Evolutionary conservation across 805 yeast genomes (phyloP), one percentile per base, ranked within the genome.

Genomic region (Candida argentea): DNA sequence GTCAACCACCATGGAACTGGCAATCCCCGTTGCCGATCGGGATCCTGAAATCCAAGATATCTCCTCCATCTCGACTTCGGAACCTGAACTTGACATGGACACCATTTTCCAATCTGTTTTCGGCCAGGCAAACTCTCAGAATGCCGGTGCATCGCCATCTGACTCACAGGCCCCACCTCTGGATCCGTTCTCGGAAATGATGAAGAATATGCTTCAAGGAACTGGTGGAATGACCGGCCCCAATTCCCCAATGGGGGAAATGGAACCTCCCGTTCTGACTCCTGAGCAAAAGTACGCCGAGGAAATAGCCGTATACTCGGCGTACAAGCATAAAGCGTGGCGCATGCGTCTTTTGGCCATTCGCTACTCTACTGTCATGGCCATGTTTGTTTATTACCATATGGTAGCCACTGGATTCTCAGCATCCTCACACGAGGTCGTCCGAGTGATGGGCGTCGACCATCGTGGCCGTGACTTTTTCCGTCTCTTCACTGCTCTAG

Each of bases 41-140:
- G 66, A 61, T 35, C 66, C 66, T 0, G 65, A 56, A 18, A 52
- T 55, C n/a, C 54, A 48, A 16, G 66, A 61, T 27, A 57, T 61
- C 14, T 27, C 34, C 21, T 26, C 32, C 32, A 39, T 33, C 5
- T 37, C 36, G 46, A 39, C 36, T 28, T 35, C 33, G 30, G 34
- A 32, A 40, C 20, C 31, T 25, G 27, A 26, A 30, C 37, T 28
- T 30, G 61, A 57, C 33, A 43, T 59, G 28, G 66, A 61, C 23
- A 49, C 45, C 16, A 44, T 61, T 35, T 45, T 61, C 39, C 44
- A 43, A 26, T 38, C 46, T 20, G 45, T 60, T 31, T 51, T 60
- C 31, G 50, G 46, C 5, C 41, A 35, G 5, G 14, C 26, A 25
- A 10, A 30, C 20, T 18, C 26, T 20, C 14, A 21, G 5, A 23